Evolutionary conservation across 1,139 yeast genomes (phyloP), one percentile per base, ranked within the genome.

Genomic region (Kodamaea sp.): DNA sequence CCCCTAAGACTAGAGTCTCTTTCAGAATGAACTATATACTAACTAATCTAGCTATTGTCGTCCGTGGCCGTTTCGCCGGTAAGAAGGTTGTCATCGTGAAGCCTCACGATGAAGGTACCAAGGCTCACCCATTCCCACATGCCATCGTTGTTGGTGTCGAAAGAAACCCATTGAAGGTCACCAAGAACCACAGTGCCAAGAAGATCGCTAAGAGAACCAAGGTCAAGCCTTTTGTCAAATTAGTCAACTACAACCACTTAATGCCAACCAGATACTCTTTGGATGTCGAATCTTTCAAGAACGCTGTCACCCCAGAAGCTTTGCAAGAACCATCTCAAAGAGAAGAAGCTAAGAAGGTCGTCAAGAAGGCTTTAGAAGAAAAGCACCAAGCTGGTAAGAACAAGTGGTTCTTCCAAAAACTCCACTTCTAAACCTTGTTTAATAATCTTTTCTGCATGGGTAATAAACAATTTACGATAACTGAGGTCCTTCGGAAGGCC

Each of bases 1-100:
- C n/a, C n/a, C n/a, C n/a, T n/a, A n/a, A n/a, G n/a, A n/a, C n/a
- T n/a, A n/a, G n/a, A n/a, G n/a, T n/a, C n/a, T n/a, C n/a, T n/a
- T n/a, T n/a, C n/a, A n/a, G n/a, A n/a, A n/a, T n/a, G n/a, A n/a
- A n/a, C n/a, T n/a, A n/a, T n/a, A 22, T 66, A 65, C 70, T 65
- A 69, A 70, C 75, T 8, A 43, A 38, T 43, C 42, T 66, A 86
- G 97, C 98, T 79, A 90, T 92, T 78, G 90, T 92, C 73, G 96
- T 92, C 76, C 94, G 97, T 76, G 99, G 99, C 70, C 94, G 98
- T 81, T 92, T 82, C 87, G 99, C 99, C 73, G 99, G 99, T 82
- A 92, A 90, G 88, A 94, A 94, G 86, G 98, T 94, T 58, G 98
- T 94, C 72, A 89, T 94, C 72, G 92, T 94, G 70, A 89, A 88